Evolutionary conservation across 495 filamentous ascomycete genomes (phyloP).

Genomic region (Viridothelium virens): DNA sequence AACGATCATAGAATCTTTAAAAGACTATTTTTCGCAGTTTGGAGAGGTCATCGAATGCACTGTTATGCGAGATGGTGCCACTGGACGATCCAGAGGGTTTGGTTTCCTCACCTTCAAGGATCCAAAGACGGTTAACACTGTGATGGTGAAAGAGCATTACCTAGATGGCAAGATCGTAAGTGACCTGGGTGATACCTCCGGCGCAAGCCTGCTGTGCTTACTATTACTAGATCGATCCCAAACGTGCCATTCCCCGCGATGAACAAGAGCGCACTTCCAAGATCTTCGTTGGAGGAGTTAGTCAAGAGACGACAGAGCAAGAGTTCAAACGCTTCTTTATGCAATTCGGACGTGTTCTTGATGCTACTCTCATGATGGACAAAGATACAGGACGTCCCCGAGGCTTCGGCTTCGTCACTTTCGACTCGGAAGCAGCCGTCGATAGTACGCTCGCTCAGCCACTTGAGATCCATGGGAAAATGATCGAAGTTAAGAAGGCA

Average conservation of each 20-base stretch:
- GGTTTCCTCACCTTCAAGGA: conserved; percentile 98
- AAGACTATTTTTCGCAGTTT: conserved; percentile 96
- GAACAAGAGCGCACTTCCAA: conserved; percentile 97
- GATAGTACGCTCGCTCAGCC: conserved; percentile 76
- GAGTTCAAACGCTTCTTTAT: conserved; percentile 96
- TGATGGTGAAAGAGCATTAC: conserved; percentile 99
- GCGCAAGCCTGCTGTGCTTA: neutral
- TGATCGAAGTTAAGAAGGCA: conserved; percentile 96
- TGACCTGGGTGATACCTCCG: conserved; percentile 14
- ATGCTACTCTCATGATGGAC: conserved; percentile 99
- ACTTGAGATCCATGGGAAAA: conserved; percentile 85
- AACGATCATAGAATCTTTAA: conserved; percentile 69
- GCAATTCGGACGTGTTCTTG: conserved; percentile 90
- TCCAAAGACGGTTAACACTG: conserved; percentile 93
- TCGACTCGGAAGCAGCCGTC: conserved; percentile 91
- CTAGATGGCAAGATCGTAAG: conserved; percentile 97
- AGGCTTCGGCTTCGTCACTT: conserved; percentile 98
- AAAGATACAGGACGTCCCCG: conserved; percentile 94
- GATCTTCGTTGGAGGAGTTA: conserved; percentile 97
- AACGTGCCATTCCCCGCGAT: conserved; percentile 93
- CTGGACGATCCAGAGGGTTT: conserved; percentile 88
- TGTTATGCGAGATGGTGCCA: conserved; percentile 93
- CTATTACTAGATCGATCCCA: conserved; percentile 73
- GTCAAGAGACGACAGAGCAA: conserved; percentile 89
- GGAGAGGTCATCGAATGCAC: conserved; percentile 96